A percentile compares a stretch with the other conserved stretches of the same genome.
These are phyloP conservation scores for Starmerella apicola DNA, from an alignment of 805 yeast genomes.

Conservation along the genomic window DNA sequence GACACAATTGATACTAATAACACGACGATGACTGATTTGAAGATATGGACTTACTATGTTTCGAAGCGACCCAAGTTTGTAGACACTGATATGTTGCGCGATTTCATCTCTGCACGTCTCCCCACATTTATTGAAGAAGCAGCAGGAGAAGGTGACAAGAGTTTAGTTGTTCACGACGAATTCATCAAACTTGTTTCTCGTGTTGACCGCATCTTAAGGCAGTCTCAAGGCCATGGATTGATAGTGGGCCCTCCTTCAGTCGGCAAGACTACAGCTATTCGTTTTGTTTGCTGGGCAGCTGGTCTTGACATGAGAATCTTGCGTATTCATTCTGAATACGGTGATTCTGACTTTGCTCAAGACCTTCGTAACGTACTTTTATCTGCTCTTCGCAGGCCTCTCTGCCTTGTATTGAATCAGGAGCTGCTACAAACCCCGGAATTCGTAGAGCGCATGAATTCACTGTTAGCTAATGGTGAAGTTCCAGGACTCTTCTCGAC, in stretches of 20 bases:
- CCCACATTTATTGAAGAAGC: slow-evolving; percentile 70
- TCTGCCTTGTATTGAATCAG: slow-evolving; percentile 71
- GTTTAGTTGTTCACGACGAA: slow-evolving; percentile 53
- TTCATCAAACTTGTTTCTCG: slow-evolving; percentile 62
- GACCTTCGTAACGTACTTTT: slow-evolving; percentile 45
- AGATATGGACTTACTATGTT: slow-evolving; percentile 12
- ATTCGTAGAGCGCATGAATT: slow-evolving; percentile 83
- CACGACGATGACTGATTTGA: neutral
- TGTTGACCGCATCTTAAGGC: slow-evolving; percentile 69
- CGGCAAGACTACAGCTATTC: slow-evolving; percentile 64
- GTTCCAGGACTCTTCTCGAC: slow-evolving; percentile 72
- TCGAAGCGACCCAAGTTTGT: slow-evolving; percentile 14
- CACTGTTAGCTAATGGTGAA: slow-evolving; percentile 85
- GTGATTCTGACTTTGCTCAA: slow-evolving; percentile 52
- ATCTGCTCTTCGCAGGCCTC: slow-evolving; percentile 23
- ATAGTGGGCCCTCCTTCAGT: slow-evolving; percentile 71
- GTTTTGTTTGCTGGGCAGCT: slow-evolving; percentile 86
- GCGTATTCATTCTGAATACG: slow-evolving; percentile 41
- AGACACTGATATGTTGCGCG: slow-evolving; percentile 31
- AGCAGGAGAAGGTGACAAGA: slow-evolving; percentile 32
- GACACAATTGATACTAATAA: neutral
- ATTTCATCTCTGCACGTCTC: slow-evolving; percentile 52
- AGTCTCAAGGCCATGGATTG: slow-evolving; percentile 83
- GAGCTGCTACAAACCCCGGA: slow-evolving; percentile 62
- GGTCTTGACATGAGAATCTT: slow-evolving; percentile 55